Percentiles rank a stretch among this genome's conserved stretches.
Conservation (phyloP, 352 stramenopile species). For the Phytophthora hibernalis region DNA sequence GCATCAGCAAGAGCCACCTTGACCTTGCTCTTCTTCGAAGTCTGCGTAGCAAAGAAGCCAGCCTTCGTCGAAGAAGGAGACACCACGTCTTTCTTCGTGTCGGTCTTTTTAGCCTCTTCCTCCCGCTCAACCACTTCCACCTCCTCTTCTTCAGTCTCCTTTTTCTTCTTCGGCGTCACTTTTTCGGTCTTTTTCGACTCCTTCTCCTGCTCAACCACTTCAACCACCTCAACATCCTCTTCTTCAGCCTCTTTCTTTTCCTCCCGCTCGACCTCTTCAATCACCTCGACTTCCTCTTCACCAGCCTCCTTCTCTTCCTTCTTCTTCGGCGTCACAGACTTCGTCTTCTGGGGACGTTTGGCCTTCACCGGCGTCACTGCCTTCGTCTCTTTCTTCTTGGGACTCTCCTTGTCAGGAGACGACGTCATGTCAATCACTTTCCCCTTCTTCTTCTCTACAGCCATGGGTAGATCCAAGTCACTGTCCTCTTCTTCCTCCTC, state of each 20-base stretch:
- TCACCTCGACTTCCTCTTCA: conserved; percentile 25
- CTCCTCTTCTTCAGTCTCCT: conserved; percentile 8
- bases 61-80: conserved; percentile 21
- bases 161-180: conserved; percentile 5
- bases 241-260: conserved; percentile 11
- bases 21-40: conserved; percentile 29
- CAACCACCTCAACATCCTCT: no score
- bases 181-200: conserved; percentile 5
- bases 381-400: conserved; percentile 34
- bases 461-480: conserved; percentile 44
- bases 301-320: conserved; percentile 5
- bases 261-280: conserved; percentile 15
- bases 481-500: conserved; percentile 65
- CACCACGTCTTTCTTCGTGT: conserved; percentile 25
- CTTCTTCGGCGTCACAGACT: background rate
- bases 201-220: no score
- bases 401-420: conserved; percentile 28
- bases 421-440: conserved; percentile 52
- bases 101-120: conserved; percentile 8
- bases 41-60: conserved; percentile 38
- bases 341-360: conserved; percentile 9
- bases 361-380: conserved; percentile 13
- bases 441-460: conserved; percentile 23
- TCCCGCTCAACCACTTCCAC: conserved; percentile 24
- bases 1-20: conserved; percentile 17